phyloP scores from a whole-genome alignment of 768 basidiomycete genomes.

The Lactifluus pinguis region DNA sequence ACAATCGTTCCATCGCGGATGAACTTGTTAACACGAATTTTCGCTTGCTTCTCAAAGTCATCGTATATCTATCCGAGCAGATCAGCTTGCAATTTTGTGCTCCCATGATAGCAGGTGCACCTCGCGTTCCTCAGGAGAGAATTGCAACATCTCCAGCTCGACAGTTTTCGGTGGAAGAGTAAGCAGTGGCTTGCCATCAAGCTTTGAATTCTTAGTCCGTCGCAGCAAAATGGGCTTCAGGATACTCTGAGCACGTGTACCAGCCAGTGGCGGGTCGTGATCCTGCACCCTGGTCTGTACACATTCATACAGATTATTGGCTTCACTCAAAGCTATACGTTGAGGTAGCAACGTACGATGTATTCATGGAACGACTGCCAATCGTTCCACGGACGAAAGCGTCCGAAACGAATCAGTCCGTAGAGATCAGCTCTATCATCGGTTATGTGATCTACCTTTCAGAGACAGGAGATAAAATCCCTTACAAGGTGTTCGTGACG shows the following conservation, averaged over 20 bases:
- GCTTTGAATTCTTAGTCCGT: conserved; percentile 55
- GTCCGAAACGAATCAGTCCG: conserved; percentile 59
- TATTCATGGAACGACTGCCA: conserved; percentile 58
- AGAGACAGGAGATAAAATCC: not conserved
- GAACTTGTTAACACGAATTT: conserved; percentile 50
- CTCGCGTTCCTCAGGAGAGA: conserved; percentile 56
- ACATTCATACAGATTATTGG: not conserved
- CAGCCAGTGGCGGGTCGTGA: conserved; percentile 52
- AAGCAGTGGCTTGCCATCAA: conserved; percentile 64
- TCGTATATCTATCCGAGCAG: conserved; percentile 41
- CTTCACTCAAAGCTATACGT: not conserved
- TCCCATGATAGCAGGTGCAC: conserved; percentile 27
- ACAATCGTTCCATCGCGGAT: conserved; percentile 55
- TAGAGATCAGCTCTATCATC: conserved; percentile 54
- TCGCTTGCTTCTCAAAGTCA: conserved; percentile 44
- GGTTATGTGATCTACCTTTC: not conserved
- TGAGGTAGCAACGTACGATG: conserved; percentile 31
- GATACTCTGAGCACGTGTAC: conserved; percentile 57
- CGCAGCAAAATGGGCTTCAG: conserved; percentile 60
- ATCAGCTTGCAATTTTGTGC: not conserved
- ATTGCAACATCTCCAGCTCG: conserved; percentile 49
- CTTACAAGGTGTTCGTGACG: conserved; percentile 58
- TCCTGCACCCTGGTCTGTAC: conserved; percentile 43
- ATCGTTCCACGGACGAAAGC: conserved; percentile 62
- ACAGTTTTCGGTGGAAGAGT: conserved; percentile 53